These are phyloP conservation scores for Adansonia grandidieri DNA, from an alignment of 441 rosid genomes.

Conservation along the genomic window DNA sequence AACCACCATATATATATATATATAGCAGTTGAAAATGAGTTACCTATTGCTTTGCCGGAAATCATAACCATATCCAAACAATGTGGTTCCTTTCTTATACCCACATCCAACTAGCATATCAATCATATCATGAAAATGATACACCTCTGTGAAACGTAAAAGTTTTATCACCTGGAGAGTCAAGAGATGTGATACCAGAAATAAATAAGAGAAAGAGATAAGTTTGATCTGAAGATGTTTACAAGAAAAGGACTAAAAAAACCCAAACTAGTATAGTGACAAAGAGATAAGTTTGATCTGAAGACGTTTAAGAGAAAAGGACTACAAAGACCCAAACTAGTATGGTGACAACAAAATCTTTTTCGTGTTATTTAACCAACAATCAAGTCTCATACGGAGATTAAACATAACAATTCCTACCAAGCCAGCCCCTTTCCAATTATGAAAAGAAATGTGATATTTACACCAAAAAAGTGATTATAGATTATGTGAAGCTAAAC, in stretches of 20 bases:
- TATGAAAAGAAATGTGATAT: background rate
- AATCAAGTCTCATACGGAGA: background rate
- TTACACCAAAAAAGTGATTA: background rate
- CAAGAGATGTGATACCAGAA: conserved; percentile 26
- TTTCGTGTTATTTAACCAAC: background rate
- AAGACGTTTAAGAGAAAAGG: too few relatives aligned
- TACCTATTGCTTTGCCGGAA: conserved; percentile 93
- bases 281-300: background rate
- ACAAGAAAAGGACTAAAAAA: background rate
- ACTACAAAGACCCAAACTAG: background rate
- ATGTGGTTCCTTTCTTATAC: conserved; percentile 81
- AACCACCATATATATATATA: background rate
- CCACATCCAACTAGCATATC: conserved; percentile 77
- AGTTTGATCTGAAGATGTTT: background rate
- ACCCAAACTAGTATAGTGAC: background rate
- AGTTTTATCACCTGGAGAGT: conserved; percentile 65
- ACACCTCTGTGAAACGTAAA: conserved; percentile 58
- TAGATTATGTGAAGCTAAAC: background rate
- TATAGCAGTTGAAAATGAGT: conserved; percentile 10
- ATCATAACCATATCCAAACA: conserved; percentile 92
- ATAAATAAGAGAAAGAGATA: background rate
- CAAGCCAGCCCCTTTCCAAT: background rate
- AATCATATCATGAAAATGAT: conserved; percentile 91
- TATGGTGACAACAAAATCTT: background rate
- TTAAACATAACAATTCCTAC: background rate